A percentile compares a stretch with the other conserved stretches of the same genome.
Conservation (phyloP, 2,329 filamentous ascomycete genomes). For the Tolypocladium paradoxum region DNA sequence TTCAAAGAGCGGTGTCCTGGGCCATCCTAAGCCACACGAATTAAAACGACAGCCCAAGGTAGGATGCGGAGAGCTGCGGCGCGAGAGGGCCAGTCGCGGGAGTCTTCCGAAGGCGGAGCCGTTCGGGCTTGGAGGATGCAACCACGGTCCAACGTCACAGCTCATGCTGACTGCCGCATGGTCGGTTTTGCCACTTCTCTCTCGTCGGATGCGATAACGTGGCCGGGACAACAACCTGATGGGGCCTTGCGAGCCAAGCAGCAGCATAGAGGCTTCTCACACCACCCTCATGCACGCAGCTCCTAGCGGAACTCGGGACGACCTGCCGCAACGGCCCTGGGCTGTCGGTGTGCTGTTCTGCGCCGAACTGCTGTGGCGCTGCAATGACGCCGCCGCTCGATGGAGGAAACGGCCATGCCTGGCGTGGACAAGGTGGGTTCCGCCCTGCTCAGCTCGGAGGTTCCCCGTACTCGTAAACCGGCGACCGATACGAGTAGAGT, state of each 20-base stretch:
- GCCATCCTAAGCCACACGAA: not conserved
- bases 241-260: not conserved
- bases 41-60: not conserved
- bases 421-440: not conserved
- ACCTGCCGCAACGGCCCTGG: not conserved
- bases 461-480: not conserved
- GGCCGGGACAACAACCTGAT: not conserved
- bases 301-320: not conserved
- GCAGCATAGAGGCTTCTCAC: not conserved
- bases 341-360: not conserved
- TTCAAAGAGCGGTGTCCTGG: not conserved
- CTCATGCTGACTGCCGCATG: not conserved
- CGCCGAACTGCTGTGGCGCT: not conserved
- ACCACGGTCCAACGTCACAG: not conserved
- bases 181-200: not conserved
- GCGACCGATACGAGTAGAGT: no score
- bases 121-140: not conserved
- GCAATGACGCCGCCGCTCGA: not conserved
- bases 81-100: not conserved
- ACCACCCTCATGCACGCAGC: not conserved
- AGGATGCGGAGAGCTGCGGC: not conserved
- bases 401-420: not conserved
- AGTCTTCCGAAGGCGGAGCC: slow-evolving; percentile 1
- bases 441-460: not conserved
- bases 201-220: not conserved